These are phyloP conservation scores for Acorus gramineus DNA, from an alignment of 106 monocot genomes.

Conservation along the genomic window DNA sequence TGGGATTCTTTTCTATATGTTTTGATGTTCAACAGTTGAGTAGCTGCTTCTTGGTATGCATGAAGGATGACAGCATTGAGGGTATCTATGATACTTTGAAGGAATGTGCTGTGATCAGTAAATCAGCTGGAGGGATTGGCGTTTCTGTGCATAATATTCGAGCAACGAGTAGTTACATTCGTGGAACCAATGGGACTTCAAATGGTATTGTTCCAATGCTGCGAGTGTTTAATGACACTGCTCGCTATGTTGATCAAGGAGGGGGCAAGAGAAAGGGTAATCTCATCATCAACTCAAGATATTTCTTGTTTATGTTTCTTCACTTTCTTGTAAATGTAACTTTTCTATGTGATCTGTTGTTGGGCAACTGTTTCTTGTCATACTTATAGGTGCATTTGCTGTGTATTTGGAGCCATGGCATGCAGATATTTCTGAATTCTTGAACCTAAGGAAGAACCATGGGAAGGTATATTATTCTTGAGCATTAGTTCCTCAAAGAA, in stretches of 20 bases:
- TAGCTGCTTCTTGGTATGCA: slow-evolving; percentile 88
- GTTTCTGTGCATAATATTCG: slow-evolving; percentile 93
- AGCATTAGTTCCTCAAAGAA: too few species aligned
- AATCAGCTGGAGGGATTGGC: slow-evolving; percentile 96
- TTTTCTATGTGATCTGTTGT: neutral
- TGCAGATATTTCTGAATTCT: slow-evolving; percentile 95
- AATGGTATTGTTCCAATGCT: slow-evolving; percentile 99
- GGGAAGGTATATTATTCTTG: slow-evolving; percentile 49
- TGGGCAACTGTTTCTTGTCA: neutral
- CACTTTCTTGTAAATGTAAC: neutral
- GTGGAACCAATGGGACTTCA: slow-evolving; percentile 91
- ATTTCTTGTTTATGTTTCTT: neutral
- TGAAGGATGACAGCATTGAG: slow-evolving; percentile 99
- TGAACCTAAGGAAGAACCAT: slow-evolving; percentile 95
- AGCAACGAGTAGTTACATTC: slow-evolving; percentile 84
- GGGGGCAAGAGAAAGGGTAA: slow-evolving; percentile 97
- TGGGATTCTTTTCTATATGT: neutral
- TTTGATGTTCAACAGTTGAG: slow-evolving; percentile 53
- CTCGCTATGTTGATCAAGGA: slow-evolving; percentile 98
- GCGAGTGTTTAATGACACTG: slow-evolving; percentile 94
- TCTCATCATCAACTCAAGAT: too few species aligned
- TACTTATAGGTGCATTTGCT: slow-evolving; percentile 78
- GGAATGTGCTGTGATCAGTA: slow-evolving; percentile 93
- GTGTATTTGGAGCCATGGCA: slow-evolving; percentile 99
- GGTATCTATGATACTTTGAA: slow-evolving; percentile 94